A percentile compares a stretch with the other conserved stretches of the same genome.
These are phyloP conservation scores for Hibiscus syriacus DNA, from an alignment of 345 rosid genomes.

Conservation along the genomic window DNA sequence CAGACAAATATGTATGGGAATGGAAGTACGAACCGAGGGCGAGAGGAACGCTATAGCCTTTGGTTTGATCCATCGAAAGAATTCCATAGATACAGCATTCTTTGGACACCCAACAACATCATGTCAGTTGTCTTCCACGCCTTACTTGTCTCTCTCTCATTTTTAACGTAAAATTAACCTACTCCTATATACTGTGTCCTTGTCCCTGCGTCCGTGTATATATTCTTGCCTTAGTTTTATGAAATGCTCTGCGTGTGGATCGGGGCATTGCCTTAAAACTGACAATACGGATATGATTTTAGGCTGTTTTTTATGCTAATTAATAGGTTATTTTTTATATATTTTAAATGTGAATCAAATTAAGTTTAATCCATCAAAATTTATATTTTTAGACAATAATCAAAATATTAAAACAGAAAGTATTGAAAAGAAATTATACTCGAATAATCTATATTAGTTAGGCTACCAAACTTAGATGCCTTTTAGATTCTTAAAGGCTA, in stretches of 20 bases:
- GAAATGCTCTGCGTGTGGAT: neutral
- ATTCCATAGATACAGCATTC: conserved; percentile 81
- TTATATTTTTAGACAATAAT: too few species aligned
- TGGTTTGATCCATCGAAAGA: conserved; percentile 93
- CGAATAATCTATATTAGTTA: neutral
- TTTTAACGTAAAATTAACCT: too few species aligned
- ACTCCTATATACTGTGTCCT: neutral
- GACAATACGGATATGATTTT: neutral
- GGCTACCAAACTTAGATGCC: conserved; percentile 2
- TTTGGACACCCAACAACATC: conserved; percentile 64
- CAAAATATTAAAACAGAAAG: neutral
- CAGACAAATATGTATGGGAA: conserved; percentile 91
- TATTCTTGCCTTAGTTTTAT: neutral
- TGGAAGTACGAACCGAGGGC: conserved; percentile 75
- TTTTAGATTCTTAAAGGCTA: neutral
- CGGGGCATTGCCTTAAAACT: neutral
- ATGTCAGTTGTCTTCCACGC: conserved; percentile 43
- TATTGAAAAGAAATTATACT: neutral
- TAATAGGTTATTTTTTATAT: too few species aligned
- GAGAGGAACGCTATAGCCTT: conserved; percentile 92
- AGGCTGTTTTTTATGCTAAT: neutral
- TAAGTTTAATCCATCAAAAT: neutral
- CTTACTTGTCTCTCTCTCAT: neutral
- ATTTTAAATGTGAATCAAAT: too few species aligned
- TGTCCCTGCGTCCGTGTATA: neutral